Evolutionary conservation across 139 green algal genomes (phyloP).

Genomic region (Micractinium sp.): DNA sequence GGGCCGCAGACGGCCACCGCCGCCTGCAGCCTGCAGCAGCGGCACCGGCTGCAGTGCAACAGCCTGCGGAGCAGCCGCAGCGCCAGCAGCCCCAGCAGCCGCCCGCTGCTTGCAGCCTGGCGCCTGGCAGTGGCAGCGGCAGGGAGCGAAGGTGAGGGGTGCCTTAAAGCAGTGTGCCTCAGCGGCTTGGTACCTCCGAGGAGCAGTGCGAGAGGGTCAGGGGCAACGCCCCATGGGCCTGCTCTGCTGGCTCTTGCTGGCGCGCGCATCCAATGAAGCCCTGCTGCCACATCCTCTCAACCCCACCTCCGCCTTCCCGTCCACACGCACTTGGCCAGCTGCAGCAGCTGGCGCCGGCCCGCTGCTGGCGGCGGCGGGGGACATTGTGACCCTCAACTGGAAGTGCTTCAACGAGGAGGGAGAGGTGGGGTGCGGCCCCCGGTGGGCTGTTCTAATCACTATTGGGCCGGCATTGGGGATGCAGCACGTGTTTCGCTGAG

Average conservation of each 20-base stretch:
- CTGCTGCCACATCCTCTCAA: neutral
- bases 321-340: neutral
- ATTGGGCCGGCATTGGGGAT: too few species aligned
- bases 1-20: too few species aligned
- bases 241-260: neutral
- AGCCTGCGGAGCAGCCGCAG: neutral
- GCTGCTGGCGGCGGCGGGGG: constrained; percentile 56
- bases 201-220: neutral
- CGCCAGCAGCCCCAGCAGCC: neutral
- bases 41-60: neutral
- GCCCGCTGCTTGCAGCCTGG: neutral
- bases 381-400: constrained; percentile 71
- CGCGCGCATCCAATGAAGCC: neutral
- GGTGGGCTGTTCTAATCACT: neutral
- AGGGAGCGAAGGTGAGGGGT: neutral
- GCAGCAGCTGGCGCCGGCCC: neutral
- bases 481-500: too few species aligned
- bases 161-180: neutral
- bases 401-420: constrained; percentile 62
- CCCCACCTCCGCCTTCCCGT: neutral
- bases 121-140: neutral
- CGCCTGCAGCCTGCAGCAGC: neutral
- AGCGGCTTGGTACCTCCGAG: neutral
- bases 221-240: neutral
- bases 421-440: constrained; percentile 49